Evolutionary conservation across 345 rosid genomes (phyloP), one percentile per base, ranked within the genome.

Genomic region (Brassica carinata): DNA sequence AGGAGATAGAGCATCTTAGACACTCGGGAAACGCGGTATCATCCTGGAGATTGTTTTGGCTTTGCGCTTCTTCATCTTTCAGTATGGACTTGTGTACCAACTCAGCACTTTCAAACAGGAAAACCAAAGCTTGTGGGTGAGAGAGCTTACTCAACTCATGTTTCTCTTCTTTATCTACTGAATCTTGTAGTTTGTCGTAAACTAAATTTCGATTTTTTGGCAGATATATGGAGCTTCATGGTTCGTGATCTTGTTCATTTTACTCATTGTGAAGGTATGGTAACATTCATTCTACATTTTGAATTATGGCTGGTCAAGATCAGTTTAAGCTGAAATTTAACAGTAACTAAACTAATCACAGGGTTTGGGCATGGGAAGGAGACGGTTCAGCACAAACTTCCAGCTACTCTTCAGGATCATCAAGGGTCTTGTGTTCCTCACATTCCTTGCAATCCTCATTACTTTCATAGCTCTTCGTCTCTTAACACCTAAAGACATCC

Each of bases 341-440:
- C 0, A 1, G 18, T 51, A 0, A 51, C 58, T 51, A 51, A 51
- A 51, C 18, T 5, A n/a, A 61, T 29, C 69, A 48, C 87, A 93
- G 97, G 88, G 89, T 11, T 79, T 90, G 64, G 88, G 96, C 17
- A 86, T 86, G 40, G 96, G 97, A 38, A 85, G 96, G 70, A 83
- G 88, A 59, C 82, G 84, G 77, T 90, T 89, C 79, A 87, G 94
- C 83, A 91, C 96, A 2, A 82, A 84, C 67, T 91, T 89, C 64
- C 97, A 93, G 88, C 94, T 93, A 27, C 75, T 88, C 23, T 91
- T 93, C 70, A 83, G 97, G 70, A 80, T 93, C 68, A 88, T 93
- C 62, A 89, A 91, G 83, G 97, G 90, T 27, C 76, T 91, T 71
- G 82, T 93, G 71, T 93, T 89, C 90, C 70, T 93, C 18, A 73